phyloP scores from a whole-genome alignment of 352 stramenopile genomes.

The Phytophthora pinifolia region DNA sequence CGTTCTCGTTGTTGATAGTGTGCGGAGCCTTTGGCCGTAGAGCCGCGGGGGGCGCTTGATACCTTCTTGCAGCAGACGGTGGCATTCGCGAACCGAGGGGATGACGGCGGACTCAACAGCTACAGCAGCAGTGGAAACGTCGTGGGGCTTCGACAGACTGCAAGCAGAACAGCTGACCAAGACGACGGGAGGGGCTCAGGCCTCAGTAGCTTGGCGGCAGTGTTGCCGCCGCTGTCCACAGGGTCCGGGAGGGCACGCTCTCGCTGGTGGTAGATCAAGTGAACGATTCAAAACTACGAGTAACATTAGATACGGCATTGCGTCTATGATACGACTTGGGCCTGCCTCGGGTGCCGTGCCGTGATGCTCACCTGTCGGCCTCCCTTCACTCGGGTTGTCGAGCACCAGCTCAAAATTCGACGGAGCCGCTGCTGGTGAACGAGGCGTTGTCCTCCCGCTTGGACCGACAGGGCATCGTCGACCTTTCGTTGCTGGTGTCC shows the following conservation, averaged over 20 bases:
- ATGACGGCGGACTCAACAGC: constrained; percentile 14
- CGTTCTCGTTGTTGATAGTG: constrained; percentile 36
- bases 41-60: constrained; percentile 49
- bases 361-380: constrained; percentile 6
- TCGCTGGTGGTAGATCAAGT: constrained; percentile 36
- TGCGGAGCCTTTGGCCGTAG: constrained; percentile 52
- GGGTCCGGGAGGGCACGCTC: constrained; percentile 20
- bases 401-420: constrained; percentile 55
- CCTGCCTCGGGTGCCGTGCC: constrained; percentile 1
- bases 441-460: constrained; percentile 23
- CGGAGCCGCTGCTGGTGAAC: constrained; percentile 40
- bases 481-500: constrained; percentile 9
- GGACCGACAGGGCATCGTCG: constrained; percentile 5
- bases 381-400: constrained; percentile 1
- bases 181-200: constrained; percentile 12
- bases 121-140: constrained; percentile 16
- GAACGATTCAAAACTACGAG: constrained; percentile 31
- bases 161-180: constrained; percentile 33
- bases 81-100: constrained; percentile 49
- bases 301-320: constrained; percentile 35
- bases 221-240: constrained; percentile 29
- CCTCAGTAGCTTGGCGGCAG: constrained; percentile 11
- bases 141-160: constrained; percentile 50
- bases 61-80: constrained; percentile 67
- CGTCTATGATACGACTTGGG: constrained; percentile 30